Base-by-base conservation (phyloP, 345 rosid species). In the Eucalyptus viminalis region DNA sequence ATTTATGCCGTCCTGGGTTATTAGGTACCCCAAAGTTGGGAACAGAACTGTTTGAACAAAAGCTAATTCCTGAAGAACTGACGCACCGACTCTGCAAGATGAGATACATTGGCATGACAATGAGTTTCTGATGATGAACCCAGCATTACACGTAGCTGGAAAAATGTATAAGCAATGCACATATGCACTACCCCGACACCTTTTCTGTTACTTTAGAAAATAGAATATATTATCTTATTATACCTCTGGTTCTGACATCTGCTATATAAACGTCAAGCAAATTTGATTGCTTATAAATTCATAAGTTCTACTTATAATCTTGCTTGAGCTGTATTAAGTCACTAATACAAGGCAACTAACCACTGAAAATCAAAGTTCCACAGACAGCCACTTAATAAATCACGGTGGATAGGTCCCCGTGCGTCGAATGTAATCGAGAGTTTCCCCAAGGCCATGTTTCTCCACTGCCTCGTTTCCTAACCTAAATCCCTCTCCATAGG, bases 401-500 rank as follows among this genome's bases (percentile, higher is more conserved):
- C 87, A 87, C 40, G 83, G 56, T 27, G 89, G 89, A 86, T 86
- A 87, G 86, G 65, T 72, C 22, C 90, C 90, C 4, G 99, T 98
- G 93, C 93, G 88, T 88, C 87, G 93, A 60, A 98, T 97, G 89
- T 97, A 97, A 45, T 96, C 96, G 29, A 98, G 99, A 7, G 99
- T 96, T 47, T 92, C 92, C 91, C 89, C 89, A 47, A 98, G 96
- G 89, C 95, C 98, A 53, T 92, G 95, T 47, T 92, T 94, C 49
- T 86, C 89, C 86, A 97, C 98, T 43, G 99, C 99, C 91, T 86
- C 85, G 69, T 94, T 92, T 49, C 96, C 99, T 88, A 86, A 88
- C 92, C 97, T 95, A 93, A 96, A 98, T 88, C 99, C 99, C 34
- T 93, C 97, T 89, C 99, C 99, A 83, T 97, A 98, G 85, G 95